These are phyloP conservation scores for Candida oleophila DNA, from an alignment of 805 yeast genomes.

Conservation along the genomic window DNA sequence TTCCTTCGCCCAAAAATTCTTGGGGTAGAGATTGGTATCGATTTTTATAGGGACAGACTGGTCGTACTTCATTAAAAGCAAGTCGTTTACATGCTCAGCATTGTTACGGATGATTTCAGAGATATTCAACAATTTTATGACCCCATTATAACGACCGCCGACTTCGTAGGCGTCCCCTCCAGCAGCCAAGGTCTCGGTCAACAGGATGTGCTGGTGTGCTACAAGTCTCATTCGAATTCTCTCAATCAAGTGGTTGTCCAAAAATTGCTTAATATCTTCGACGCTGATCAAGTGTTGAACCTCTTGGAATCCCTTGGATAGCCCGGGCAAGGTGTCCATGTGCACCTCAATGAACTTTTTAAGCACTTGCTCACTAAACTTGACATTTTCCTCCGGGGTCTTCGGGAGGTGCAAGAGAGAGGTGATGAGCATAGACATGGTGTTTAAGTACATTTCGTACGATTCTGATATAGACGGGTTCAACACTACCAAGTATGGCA, in stretches of 20 bases:
- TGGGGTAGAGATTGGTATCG: conserved; percentile 38
- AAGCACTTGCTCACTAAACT: conserved; percentile 51
- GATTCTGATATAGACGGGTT: conserved; percentile 84
- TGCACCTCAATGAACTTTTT: conserved; percentile 68
- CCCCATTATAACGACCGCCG: conserved; percentile 54
- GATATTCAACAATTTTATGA: conserved; percentile 67
- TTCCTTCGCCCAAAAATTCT: conserved; percentile 23
- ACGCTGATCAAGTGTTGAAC: conserved; percentile 47
- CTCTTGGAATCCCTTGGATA: conserved; percentile 82
- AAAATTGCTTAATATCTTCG: conserved; percentile 55
- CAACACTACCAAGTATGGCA: conserved; percentile 82
- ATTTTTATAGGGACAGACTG: conserved; percentile 61
- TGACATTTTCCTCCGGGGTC: conserved; percentile 52
- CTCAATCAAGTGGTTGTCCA: conserved; percentile 76
- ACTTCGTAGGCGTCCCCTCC: conserved; percentile 37
- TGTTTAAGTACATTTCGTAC: conserved; percentile 68
- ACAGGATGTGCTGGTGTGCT: conserved; percentile 79
- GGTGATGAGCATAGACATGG: conserved; percentile 46
- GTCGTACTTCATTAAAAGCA: conserved; percentile 82
- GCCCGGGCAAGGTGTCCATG: conserved; percentile 76
- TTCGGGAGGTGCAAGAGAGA: conserved; percentile 38
- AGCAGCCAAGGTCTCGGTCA: conserved; percentile 42
- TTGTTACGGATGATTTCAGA: conserved; percentile 61
- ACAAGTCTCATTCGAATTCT: conserved; percentile 83
- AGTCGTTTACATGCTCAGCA: conserved; percentile 75